Base-by-base conservation (phyloP, 1,284 basidiomycete species). In the Ustilago crameri region DNA sequence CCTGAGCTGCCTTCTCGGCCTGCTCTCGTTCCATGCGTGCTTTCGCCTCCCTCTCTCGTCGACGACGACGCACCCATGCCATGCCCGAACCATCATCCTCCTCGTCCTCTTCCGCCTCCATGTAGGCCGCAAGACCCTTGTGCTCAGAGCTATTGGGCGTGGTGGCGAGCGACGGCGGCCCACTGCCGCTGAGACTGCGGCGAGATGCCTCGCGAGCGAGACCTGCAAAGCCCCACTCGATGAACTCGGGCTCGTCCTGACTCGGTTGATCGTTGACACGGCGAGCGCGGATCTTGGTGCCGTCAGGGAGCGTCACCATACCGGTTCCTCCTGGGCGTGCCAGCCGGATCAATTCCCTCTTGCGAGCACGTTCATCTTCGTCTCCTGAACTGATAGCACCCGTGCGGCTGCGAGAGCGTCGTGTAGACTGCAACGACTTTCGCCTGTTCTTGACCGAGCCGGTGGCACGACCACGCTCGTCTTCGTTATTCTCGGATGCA, bases 221-320 rank as follows among this genome's bases (percentile, higher is more conserved):
- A 26, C 76, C 80, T 22, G 79, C 80, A 53, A 80, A 82, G 35
- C 80, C 80, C 78, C 79, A 81, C 41, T 79, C 71, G 41, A 52
- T 64, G 17, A 59, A 64, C 27, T 79, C 71, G 32, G 74, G 59
- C 59, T 75, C 74, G 12, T 67, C 69, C 27, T 68, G 56, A 26
- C 41, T 62, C 4, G 65, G 69, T 18, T 51, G 61, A 37, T 82
- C 76, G 51, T 73, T 79, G 35, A 81, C 81, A 27, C 74, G 63
- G 4, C 80, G 58, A 18, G 81, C 81, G 20, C 59, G 64, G 49
- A 82, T 80, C 44, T 77, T 78, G 46, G 77, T 74, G 46, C 81
- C 81, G 34, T 82, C 80, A 3, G 78, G 78, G 0, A 82, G 69
- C 0, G 81, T 82, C 23, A 82, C 81, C 79, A 81, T 81, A 5